Percentiles rank a stretch among this genome's conserved stretches.
Evolutionary conservation across 306 rosid genomes (phyloP).

Genomic region (Cucurbita argyrosperma): DNA sequence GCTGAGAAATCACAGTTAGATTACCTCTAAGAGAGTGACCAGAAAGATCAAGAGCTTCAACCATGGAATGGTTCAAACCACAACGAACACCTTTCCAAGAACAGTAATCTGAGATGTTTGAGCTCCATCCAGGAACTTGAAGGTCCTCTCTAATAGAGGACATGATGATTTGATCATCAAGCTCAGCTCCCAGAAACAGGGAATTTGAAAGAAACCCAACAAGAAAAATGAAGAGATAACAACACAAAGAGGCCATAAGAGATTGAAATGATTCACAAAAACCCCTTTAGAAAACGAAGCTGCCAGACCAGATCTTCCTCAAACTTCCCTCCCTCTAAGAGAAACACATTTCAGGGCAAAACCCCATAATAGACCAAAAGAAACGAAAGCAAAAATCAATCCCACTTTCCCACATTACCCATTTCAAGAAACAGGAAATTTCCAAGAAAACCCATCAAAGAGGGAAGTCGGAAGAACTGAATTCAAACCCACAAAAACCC

Average conservation of each 20-base stretch:
- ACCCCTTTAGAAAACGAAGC: neutral
- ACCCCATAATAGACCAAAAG: neutral
- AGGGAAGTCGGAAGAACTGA: neutral
- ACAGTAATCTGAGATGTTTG: conserved; percentile 52
- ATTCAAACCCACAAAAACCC: neutral
- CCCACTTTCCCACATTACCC: neutral
- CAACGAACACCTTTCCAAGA: conserved; percentile 77
- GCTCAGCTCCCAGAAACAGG: conserved; percentile 35
- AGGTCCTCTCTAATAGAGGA: conserved; percentile 62
- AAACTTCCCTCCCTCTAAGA: neutral
- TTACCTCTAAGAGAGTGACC: conserved; percentile 71
- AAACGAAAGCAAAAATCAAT: neutral
- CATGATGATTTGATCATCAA: conserved; percentile 45
- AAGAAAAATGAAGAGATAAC: conserved; percentile 29
- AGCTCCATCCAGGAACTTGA: conserved; percentile 71
- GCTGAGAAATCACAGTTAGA: conserved; percentile 52
- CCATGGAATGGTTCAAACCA: conserved; percentile 43
- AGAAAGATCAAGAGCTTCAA: conserved; percentile 71
- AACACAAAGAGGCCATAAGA: conserved; percentile 33
- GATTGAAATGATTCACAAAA: neutral
- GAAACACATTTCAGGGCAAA: conserved; percentile 6
- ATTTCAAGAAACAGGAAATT: neutral
- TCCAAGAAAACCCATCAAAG: neutral
- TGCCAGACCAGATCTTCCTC: conserved; percentile 5
- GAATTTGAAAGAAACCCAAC: conserved; percentile 35